A percentile compares a stretch with the other conserved stretches of the same genome.
Evolutionary conservation across 2,329 filamentous ascomycete species (phyloP).

Genomic region (Hortaea werneckii): DNA sequence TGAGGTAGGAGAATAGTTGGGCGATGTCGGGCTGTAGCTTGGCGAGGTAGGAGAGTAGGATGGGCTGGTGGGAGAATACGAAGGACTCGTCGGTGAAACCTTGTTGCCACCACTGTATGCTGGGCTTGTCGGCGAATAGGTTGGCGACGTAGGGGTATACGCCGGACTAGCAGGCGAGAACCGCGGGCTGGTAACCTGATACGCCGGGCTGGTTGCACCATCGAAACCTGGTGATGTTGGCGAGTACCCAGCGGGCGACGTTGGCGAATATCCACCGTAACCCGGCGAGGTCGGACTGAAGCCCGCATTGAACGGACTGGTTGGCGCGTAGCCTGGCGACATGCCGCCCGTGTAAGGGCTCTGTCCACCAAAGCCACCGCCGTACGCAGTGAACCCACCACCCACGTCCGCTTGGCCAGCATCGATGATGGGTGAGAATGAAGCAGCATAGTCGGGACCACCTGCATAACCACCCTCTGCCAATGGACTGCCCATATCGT

Average conservation of each 20-base stretch:
- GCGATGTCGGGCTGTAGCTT: constrained; percentile 50
- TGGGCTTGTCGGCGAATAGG: constrained; percentile 41
- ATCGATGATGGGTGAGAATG: constrained; percentile 64
- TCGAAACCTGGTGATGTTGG: constrained; percentile 37
- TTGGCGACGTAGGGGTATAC: constrained; percentile 33
- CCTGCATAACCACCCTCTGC: constrained; percentile 50
- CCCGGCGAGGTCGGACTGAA: constrained; percentile 69
- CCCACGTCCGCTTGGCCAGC: constrained; percentile 50
- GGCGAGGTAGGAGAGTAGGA: constrained; percentile 71
- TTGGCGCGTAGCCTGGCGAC: constrained; percentile 30
- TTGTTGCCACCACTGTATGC: constrained; percentile 30
- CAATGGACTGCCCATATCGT: constrained; percentile 62
- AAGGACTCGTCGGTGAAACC: constrained; percentile 25
- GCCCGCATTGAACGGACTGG: constrained; percentile 27
- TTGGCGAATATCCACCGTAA: constrained; percentile 23
- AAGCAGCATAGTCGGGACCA: constrained; percentile 51
- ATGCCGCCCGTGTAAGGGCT: constrained; percentile 57
- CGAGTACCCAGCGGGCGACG: constrained; percentile 21
- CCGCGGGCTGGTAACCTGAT: constrained; percentile 40
- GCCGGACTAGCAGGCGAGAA: constrained; percentile 46
- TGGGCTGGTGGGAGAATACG: constrained; percentile 42
- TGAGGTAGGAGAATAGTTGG: constrained; percentile 60
- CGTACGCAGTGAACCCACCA: constrained; percentile 51
- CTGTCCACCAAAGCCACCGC: constrained; percentile 49
- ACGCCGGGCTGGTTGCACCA: constrained; percentile 45